Conservation (phyloP, 116 monocot genomes). For the Zostera marina region DNA sequence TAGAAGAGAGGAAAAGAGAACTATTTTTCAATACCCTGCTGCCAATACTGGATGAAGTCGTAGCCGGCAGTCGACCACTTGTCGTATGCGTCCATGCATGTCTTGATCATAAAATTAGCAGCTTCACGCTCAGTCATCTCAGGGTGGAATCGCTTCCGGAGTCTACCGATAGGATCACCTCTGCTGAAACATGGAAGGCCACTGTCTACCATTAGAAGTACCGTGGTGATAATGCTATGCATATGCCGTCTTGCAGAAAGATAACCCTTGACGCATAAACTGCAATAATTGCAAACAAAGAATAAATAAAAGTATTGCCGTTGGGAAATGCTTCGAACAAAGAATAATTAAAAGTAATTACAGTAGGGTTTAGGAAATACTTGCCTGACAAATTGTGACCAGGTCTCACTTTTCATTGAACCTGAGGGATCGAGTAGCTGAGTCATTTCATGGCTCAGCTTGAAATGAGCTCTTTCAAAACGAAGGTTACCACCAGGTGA, state of each 20-base stretch:
- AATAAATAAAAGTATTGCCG: background rate
- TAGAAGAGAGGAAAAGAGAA: background rate
- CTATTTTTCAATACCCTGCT: slow-evolving; percentile 36
- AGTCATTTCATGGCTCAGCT: slow-evolving; percentile 98
- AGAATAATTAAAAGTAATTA: background rate
- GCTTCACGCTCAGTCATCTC: slow-evolving; percentile 97
- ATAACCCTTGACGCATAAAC: slow-evolving; percentile 93
- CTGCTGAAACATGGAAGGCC: slow-evolving; percentile 96
- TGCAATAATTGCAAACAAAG: slow-evolving; percentile 9
- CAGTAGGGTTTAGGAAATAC: background rate
- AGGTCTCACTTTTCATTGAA: slow-evolving; percentile 94
- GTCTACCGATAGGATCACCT: slow-evolving; percentile 83
- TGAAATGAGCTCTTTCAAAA: slow-evolving; percentile 97
- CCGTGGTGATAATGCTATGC: slow-evolving; percentile 74
- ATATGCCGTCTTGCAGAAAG: slow-evolving; percentile 80
- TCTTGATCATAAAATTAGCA: slow-evolving; percentile 85
- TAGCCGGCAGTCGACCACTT: slow-evolving; percentile 98
- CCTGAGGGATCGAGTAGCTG: slow-evolving; percentile 98
- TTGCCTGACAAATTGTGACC: slow-evolving; percentile 86
- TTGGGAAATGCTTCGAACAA: background rate
- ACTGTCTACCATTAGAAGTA: slow-evolving; percentile 87
- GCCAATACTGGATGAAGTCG: slow-evolving; percentile 92
- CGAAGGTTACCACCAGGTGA: slow-evolving; percentile 94
- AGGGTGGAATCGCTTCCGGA: slow-evolving; percentile 86
- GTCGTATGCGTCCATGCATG: slow-evolving; percentile 90